Evolutionary conservation across 257 asterid species (phyloP).

Genomic region (Ajuga chamaepitys): DNA sequence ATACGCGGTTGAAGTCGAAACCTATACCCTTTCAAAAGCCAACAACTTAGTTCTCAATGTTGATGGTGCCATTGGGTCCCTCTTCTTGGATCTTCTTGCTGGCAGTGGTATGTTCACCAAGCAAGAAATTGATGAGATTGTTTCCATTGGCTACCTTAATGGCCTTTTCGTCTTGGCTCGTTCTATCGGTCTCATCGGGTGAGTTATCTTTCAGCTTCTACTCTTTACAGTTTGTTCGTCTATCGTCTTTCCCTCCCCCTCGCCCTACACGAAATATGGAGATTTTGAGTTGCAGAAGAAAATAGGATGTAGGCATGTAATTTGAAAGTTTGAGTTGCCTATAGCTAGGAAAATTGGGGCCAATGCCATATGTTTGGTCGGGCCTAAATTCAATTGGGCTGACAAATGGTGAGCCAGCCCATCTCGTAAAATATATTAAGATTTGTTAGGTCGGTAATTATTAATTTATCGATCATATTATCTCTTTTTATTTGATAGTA

Average conservation of each 20-base stretch:
- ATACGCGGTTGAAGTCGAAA: constrained; percentile 94
- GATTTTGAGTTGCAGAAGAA: background rate
- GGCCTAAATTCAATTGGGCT: no score
- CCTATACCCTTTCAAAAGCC: constrained; percentile 90
- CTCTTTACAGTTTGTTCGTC: background rate
- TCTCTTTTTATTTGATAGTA: no score
- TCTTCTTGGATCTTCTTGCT: constrained; percentile 96
- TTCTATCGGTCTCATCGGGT: constrained; percentile 99
- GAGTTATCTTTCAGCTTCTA: constrained; percentile 26
- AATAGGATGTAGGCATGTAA: background rate
- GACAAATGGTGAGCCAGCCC: no score
- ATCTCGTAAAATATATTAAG: no score
- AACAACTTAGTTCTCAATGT: constrained; percentile 94
- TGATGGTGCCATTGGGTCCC: constrained; percentile 97
- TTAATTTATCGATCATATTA: no score
- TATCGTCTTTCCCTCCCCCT: background rate
- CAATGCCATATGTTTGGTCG: no score
- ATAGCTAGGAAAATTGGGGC: no score
- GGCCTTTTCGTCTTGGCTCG: constrained; percentile 99
- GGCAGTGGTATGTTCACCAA: constrained; percentile 99
- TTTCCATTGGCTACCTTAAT: constrained; percentile 86
- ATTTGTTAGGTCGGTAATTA: no score
- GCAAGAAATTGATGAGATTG: constrained; percentile 89
- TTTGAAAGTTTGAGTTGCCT: no score
- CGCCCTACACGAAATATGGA: background rate